These are phyloP conservation scores for Setaria italica DNA, from an alignment of 202 grass and related monocot species.

Conservation along the genomic window DNA sequence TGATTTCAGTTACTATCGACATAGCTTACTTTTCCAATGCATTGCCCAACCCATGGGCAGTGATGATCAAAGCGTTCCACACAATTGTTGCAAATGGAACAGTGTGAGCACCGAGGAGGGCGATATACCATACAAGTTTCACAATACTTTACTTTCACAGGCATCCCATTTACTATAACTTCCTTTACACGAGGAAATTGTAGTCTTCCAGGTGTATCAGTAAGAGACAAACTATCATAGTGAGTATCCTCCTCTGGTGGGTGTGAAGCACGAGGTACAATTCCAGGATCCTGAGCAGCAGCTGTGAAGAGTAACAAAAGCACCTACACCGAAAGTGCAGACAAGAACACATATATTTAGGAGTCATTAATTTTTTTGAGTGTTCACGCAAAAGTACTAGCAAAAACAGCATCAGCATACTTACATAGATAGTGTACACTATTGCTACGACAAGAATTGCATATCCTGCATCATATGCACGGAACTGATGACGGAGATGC, in stretches of 20 bases:
- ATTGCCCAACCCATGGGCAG: slow-evolving; percentile 86
- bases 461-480: slow-evolving; percentile 67
- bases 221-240: slow-evolving; percentile 53
- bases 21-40: slow-evolving; percentile 67
- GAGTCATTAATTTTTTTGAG: neutral
- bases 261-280: slow-evolving; percentile 72
- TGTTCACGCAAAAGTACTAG: slow-evolving; percentile 8
- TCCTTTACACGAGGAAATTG: slow-evolving; percentile 67
- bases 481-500: slow-evolving; percentile 73
- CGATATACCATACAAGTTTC: slow-evolving; percentile 87
- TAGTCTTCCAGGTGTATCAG: slow-evolving; percentile 52
- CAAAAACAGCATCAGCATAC: slow-evolving; percentile 41
- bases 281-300: slow-evolving; percentile 70
- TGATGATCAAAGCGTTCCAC: slow-evolving; percentile 86
- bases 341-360: slow-evolving; percentile 12
- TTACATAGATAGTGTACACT: slow-evolving; percentile 72
- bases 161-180: slow-evolving; percentile 67
- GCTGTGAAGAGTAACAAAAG: slow-evolving; percentile 64
- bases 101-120: slow-evolving; percentile 82
- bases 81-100: slow-evolving; percentile 35
- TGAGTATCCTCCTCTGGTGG: slow-evolving; percentile 71
- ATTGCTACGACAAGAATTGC: slow-evolving; percentile 62
- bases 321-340: slow-evolving; percentile 57
- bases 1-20: neutral
- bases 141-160: slow-evolving; percentile 84